Conservation (phyloP, 208 protist genomes). For the Trypanosoma cruzi region DNA sequence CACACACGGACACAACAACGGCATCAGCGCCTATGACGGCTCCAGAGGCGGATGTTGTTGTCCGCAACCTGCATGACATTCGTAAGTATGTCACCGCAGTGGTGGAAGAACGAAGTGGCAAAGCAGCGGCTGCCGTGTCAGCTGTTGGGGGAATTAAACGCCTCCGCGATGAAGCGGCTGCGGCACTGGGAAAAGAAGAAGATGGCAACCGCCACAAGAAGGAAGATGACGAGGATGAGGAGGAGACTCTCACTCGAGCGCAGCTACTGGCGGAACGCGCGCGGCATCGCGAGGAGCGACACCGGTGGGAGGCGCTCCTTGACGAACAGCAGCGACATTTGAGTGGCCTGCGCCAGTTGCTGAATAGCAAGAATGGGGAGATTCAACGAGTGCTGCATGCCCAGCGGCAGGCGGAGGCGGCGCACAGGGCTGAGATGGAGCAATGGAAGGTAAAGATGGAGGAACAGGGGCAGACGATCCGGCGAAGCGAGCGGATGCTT, state of each 20-base stretch:
- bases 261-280: slow-evolving; percentile 13
- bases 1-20: slow-evolving; percentile 11
- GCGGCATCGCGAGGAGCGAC: slow-evolving; percentile 4
- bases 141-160: slow-evolving; percentile 12
- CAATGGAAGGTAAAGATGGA: slow-evolving; percentile 51
- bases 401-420: slow-evolving; percentile 43
- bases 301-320: not conserved
- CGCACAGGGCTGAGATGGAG: slow-evolving; percentile 41
- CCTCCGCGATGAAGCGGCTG: slow-evolving; percentile 4
- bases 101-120: slow-evolving; percentile 1
- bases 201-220: not conserved
- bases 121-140: not conserved
- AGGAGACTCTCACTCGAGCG: not conserved
- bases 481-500: slow-evolving; percentile 37
- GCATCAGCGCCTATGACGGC: slow-evolving; percentile 30
- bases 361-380: slow-evolving; percentile 64
- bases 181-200: not conserved
- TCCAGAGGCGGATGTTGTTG: slow-evolving; percentile 41
- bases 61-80: slow-evolving; percentile 44
- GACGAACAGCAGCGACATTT: slow-evolving; percentile 46
- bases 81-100: slow-evolving; percentile 36
- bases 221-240: slow-evolving; percentile 8
- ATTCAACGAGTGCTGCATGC: slow-evolving; percentile 47
- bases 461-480: slow-evolving; percentile 49
- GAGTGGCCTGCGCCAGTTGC: slow-evolving; percentile 50